Evolutionary conservation across 306 rosid genomes (phyloP).

Genomic region (Glycine latifolia): DNA sequence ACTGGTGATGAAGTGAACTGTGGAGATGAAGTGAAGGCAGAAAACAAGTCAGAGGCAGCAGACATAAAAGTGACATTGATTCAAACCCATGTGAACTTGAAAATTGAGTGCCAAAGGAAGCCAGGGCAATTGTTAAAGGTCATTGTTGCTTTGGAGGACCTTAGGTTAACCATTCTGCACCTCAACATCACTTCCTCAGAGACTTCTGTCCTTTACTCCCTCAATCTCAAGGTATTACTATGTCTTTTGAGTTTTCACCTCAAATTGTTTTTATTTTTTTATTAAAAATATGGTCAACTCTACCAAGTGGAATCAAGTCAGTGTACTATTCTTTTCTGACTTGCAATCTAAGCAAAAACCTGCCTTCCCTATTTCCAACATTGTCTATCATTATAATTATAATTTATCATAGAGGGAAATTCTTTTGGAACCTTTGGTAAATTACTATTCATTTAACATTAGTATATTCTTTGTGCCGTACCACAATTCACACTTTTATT

Average conservation of each 20-base stretch:
- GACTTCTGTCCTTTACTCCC: constrained; percentile 72
- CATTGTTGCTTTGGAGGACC: constrained; percentile 87
- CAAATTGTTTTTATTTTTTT: not conserved
- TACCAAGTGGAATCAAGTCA: constrained; percentile 55
- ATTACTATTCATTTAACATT: constrained; percentile 28
- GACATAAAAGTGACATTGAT: constrained; percentile 79
- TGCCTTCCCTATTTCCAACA: constrained; percentile 49
- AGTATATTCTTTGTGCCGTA: not conserved
- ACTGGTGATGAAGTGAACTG: constrained; percentile 43
- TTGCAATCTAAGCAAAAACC: constrained; percentile 57
- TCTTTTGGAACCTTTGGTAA: not conserved
- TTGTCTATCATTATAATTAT: constrained; percentile 1
- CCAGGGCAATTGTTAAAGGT: constrained; percentile 74
- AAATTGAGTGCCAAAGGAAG: constrained; percentile 68
- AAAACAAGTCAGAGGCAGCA: constrained; percentile 74
- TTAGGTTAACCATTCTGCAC: constrained; percentile 78
- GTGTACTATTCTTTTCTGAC: constrained; percentile 56
- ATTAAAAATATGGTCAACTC: constrained; percentile 55
- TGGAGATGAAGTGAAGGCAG: constrained; percentile 64
- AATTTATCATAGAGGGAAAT: not conserved
- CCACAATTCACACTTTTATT: not conserved
- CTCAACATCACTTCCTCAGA: constrained; percentile 82
- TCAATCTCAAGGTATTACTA: constrained; percentile 91
- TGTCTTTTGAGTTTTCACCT: constrained; percentile 29
- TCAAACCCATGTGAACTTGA: constrained; percentile 93